Conservation (phyloP, 257 asterid genomes). For the Solanum verrucosum region DNA sequence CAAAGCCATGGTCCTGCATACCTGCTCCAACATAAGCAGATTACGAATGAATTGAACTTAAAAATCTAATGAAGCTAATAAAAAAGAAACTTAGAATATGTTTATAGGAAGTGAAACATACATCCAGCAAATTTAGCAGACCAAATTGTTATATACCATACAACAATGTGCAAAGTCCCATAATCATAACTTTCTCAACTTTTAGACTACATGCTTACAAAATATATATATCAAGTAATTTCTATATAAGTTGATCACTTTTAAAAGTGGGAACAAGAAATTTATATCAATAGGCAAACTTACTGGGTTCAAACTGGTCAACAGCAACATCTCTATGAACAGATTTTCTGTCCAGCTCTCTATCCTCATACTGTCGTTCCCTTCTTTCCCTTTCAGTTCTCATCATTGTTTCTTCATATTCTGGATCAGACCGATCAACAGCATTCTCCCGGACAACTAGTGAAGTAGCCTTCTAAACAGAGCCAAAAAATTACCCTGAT, state of each 20-base stretch:
- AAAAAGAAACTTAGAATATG: background rate
- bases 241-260: background rate
- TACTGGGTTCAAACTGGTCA: conserved; percentile 58
- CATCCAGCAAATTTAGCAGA: background rate
- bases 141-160: background rate
- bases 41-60: background rate
- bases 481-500: conserved; percentile 8
- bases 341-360: conserved; percentile 34
- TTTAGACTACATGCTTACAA: background rate
- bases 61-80: background rate
- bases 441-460: conserved; percentile 30
- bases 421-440: conserved; percentile 34
- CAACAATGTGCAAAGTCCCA: background rate
- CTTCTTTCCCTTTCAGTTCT: conserved; percentile 28
- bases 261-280: background rate
- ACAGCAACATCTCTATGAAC: conserved; percentile 29
- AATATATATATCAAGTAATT: background rate
- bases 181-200: background rate
- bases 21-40: conserved; percentile 31
- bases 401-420: conserved; percentile 10
- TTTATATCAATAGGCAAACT: conserved; percentile 4
- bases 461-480: conserved; percentile 48
- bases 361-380: conserved; percentile 43
- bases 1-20: conserved; percentile 39
- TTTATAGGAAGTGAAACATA: background rate